phyloP scores from a whole-genome alignment of 257 asterid species.

The Petunia secreta region DNA sequence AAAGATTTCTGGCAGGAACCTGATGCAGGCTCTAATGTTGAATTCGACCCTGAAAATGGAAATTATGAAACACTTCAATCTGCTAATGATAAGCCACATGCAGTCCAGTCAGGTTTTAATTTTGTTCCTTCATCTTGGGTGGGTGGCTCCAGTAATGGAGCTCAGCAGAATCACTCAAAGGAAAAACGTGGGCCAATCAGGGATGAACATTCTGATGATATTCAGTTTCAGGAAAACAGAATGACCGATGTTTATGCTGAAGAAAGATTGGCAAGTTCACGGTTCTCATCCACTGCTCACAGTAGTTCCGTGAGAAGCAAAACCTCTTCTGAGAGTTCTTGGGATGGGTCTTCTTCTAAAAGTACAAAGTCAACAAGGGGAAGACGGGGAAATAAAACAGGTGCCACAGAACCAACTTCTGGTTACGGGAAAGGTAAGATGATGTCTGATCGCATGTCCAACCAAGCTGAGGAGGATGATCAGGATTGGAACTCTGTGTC shows the following conservation, averaged over 20 bases:
- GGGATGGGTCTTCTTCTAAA: conserved; percentile 53
- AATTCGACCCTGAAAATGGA: conserved; percentile 52
- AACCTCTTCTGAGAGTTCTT: conserved; percentile 54
- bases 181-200: conserved; percentile 58
- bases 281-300: conserved; percentile 49
- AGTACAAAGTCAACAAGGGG: conserved; percentile 41
- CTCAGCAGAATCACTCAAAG: conserved; percentile 58
- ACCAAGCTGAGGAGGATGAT: conserved; percentile 61
- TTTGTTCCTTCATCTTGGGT: conserved; percentile 64
- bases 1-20: conserved; percentile 65
- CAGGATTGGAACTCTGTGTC: conserved; percentile 55
- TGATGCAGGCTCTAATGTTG: conserved; percentile 52
- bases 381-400: conserved; percentile 46
- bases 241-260: conserved; percentile 60
- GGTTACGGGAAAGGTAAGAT: conserved; percentile 63
- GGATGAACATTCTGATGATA: conserved; percentile 53
- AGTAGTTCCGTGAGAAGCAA: conserved; percentile 48
- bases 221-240: conserved; percentile 57
- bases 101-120: conserved; percentile 49
- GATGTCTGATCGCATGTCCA: conserved; percentile 48
- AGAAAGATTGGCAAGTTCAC: conserved; percentile 51
- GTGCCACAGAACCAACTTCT: conserved; percentile 36
- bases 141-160: conserved; percentile 49
- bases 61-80: conserved; percentile 46
- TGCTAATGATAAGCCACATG: conserved; percentile 49